Conservation (phyloP, 208 protist species). For the Trypanosoma melophagium region DNA sequence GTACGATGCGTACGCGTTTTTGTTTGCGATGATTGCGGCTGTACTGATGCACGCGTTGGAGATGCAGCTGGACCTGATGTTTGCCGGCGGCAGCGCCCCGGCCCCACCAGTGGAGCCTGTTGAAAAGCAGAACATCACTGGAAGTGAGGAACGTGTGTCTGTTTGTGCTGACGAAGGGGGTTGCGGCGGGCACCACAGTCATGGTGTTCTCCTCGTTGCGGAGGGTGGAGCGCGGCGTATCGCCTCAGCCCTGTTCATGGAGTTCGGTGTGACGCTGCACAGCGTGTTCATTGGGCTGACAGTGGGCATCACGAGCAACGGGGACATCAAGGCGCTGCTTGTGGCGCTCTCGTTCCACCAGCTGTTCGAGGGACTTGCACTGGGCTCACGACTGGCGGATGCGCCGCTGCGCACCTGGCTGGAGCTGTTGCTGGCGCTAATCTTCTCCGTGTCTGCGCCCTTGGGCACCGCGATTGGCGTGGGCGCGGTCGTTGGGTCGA, state of each 20-base stretch:
- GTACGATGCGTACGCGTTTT: constrained; percentile 47
- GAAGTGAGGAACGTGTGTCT: no score
- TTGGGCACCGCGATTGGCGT: constrained; percentile 38
- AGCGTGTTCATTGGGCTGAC: constrained; percentile 66
- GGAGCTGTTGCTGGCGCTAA: constrained; percentile 38
- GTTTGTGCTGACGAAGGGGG: no score
- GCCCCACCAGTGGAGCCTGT: background rate
- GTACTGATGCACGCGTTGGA: no score
- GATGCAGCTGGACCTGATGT: no score
- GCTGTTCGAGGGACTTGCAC: constrained; percentile 33
- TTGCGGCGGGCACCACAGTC: no score
- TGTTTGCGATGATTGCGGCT: no score
- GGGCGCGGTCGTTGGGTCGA: constrained; percentile 22
- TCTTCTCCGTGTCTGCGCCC: constrained; percentile 55
- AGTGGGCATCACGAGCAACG: constrained; percentile 45
- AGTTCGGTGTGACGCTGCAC: constrained; percentile 58
- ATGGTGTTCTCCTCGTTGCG: background rate
- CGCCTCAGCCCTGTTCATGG: constrained; percentile 24
- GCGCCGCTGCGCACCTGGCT: constrained; percentile 18
- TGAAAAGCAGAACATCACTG: no score
- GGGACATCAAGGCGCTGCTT: constrained; percentile 19
- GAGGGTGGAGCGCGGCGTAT: background rate
- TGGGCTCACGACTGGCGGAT: constrained; percentile 27
- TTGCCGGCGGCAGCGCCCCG: no score
- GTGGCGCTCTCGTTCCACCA: constrained; percentile 30